Evolutionary conservation across 164 flowering plant genomes (phyloP).

Genomic region (Vitis rotundifolia): DNA sequence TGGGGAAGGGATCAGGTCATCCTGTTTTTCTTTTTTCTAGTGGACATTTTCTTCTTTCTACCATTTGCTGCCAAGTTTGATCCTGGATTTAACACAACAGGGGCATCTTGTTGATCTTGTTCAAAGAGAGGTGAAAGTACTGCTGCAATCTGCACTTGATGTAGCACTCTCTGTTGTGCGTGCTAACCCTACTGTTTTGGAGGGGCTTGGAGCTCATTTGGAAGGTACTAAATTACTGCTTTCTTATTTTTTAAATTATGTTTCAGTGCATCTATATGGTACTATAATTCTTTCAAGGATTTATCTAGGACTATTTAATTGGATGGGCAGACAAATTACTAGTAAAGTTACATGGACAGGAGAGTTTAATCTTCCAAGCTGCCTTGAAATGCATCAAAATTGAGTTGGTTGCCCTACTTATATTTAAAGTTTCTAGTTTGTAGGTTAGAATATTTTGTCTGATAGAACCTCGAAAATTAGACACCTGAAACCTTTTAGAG

Average conservation of each 20-base stretch:
- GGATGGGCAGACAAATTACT: not conserved
- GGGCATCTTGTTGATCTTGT: constrained; percentile 97
- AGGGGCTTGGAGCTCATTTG: constrained; percentile 94
- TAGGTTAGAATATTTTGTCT: too few relatives aligned
- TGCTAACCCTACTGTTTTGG: constrained; percentile 87
- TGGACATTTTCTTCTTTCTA: not conserved
- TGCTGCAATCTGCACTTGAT: constrained; percentile 89
- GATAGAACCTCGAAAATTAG: too few relatives aligned
- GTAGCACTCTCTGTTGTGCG: constrained; percentile 85
- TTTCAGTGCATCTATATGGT: too few relatives aligned
- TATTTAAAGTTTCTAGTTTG: not conserved
- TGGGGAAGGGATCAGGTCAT: constrained; percentile 95
- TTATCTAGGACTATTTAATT: not conserved
- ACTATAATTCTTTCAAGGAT: not conserved
- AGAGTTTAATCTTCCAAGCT: not conserved
- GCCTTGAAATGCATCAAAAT: not conserved
- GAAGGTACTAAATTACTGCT: constrained; percentile 56
- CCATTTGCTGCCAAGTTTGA: constrained; percentile 10
- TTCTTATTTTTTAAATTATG: too few relatives aligned
- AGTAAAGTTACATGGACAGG: not conserved
- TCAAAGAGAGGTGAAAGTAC: constrained; percentile 79
- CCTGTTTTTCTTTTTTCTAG: not conserved
- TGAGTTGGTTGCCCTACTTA: not conserved
- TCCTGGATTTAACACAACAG: constrained; percentile 36
- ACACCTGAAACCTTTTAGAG: too few relatives aligned